These are phyloP conservation scores for Sindora glabra DNA, from an alignment of 306 rosid genomes.

Conservation along the genomic window DNA sequence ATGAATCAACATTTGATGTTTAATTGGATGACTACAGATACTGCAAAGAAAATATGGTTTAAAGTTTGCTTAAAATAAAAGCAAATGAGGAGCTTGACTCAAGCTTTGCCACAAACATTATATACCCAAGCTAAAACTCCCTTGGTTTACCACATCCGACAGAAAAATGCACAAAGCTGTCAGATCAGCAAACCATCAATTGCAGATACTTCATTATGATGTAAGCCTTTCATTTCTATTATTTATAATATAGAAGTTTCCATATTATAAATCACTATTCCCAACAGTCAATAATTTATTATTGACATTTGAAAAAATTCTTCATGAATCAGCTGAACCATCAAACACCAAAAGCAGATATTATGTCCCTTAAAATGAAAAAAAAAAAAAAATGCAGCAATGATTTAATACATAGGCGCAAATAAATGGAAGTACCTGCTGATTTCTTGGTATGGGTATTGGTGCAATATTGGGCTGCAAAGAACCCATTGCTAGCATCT, in stretches of 20 bases:
- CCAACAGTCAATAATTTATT: background rate
- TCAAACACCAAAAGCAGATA: background rate
- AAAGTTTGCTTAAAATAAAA: no score
- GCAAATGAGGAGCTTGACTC: background rate
- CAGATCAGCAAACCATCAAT: background rate
- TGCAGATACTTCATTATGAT: background rate
- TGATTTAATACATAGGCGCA: background rate
- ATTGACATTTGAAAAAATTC: background rate
- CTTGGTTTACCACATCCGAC: background rate
- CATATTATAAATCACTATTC: background rate
- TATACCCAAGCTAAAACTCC: background rate
- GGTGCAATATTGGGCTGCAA: conserved; percentile 73
- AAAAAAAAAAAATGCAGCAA: background rate
- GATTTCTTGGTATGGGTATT: conserved; percentile 57
- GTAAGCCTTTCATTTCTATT: background rate
- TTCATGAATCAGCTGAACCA: background rate
- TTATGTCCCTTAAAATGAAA: background rate
- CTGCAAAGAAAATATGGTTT: no score
- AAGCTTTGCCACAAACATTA: conserved; percentile 1
- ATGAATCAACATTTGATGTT: background rate
- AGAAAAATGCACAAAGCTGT: background rate
- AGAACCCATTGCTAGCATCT: conserved; percentile 36
- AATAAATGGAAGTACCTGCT: conserved; percentile 46
- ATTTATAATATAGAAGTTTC: background rate
- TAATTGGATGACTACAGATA: background rate